Evolutionary conservation across 225 moss, liverwort and hornwort species (phyloP).

Genomic region (Marchantia polymorpha): DNA sequence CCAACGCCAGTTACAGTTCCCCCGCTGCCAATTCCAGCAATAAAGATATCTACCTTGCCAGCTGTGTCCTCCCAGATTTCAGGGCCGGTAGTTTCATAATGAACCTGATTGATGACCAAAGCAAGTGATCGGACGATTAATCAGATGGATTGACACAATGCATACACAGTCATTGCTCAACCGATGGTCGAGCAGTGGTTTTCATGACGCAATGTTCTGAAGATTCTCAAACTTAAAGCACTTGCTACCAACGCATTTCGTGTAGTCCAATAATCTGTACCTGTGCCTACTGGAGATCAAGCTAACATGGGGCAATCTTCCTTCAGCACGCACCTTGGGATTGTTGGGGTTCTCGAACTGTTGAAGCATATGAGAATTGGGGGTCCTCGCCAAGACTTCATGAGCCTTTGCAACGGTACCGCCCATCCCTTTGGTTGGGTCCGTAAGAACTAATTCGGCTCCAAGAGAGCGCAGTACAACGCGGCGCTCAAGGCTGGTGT

Average conservation of each 20-base stretch:
- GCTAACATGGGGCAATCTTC: background rate
- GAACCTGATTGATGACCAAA: constrained; percentile 25
- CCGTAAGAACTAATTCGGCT: constrained; percentile 42
- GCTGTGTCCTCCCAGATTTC: constrained; percentile 52
- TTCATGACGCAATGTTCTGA: too few species aligned
- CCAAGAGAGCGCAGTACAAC: constrained; percentile 45
- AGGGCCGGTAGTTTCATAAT: constrained; percentile 50
- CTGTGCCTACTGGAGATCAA: background rate
- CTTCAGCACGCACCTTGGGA: constrained; percentile 23
- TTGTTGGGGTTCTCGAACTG: constrained; percentile 49
- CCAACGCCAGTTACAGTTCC: constrained; percentile 41
- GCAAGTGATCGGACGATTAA: too few species aligned
- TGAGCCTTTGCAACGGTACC: constrained; percentile 44
- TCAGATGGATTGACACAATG: too few species aligned
- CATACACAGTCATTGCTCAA: too few species aligned
- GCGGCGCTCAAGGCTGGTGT: constrained; percentile 41
- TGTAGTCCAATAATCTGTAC: background rate
- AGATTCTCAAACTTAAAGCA: too few species aligned
- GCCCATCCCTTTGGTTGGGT: constrained; percentile 41
- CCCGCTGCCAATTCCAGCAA: constrained; percentile 48
- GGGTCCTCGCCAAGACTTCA: constrained; percentile 28
- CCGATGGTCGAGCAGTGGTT: too few species aligned
- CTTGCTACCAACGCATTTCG: too few species aligned
- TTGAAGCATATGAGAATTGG: constrained; percentile 46
- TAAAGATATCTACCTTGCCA: constrained; percentile 40